Conservation (phyloP, 768 basidiomycete species). For the Russula emetica region DNA sequence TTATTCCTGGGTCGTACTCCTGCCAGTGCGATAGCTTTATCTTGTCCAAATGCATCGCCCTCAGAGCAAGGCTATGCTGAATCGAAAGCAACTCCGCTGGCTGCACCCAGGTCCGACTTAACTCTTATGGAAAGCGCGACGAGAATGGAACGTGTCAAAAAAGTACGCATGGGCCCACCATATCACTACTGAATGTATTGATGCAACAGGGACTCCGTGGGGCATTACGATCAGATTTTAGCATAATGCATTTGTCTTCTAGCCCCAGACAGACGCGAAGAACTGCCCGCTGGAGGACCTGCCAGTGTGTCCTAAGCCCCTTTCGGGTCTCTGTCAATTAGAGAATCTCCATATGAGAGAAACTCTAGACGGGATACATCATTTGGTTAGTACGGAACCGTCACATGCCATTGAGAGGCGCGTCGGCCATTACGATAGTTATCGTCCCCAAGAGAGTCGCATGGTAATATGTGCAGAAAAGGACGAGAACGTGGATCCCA, state of each 20-base stretch:
- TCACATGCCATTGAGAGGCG: not conserved
- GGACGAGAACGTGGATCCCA: not conserved
- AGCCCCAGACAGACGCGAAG: not conserved
- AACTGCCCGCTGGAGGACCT: no score
- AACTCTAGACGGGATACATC: not conserved
- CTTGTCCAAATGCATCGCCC: not conserved
- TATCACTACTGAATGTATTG: not conserved
- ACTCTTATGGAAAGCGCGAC: not conserved
- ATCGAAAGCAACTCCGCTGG: not conserved
- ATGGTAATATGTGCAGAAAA: not conserved
- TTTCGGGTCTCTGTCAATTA: conserved; percentile 3
- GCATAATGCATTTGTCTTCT: not conserved
- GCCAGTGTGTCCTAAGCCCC: conserved; percentile 12
- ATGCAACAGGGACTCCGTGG: not conserved
- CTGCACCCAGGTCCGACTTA: not conserved
- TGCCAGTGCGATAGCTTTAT: not conserved
- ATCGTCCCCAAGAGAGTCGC: not conserved
- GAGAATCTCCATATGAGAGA: not conserved
- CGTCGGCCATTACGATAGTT: not conserved
- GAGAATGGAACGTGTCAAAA: conserved; percentile 12
- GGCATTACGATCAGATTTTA: not conserved
- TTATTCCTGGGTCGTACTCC: not conserved
- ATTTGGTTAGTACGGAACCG: not conserved
- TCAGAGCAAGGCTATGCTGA: not conserved
- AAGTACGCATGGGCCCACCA: not conserved